Conservation (phyloP, 768 basidiomycete genomes). For the Xerocomellus dryophilus region DNA sequence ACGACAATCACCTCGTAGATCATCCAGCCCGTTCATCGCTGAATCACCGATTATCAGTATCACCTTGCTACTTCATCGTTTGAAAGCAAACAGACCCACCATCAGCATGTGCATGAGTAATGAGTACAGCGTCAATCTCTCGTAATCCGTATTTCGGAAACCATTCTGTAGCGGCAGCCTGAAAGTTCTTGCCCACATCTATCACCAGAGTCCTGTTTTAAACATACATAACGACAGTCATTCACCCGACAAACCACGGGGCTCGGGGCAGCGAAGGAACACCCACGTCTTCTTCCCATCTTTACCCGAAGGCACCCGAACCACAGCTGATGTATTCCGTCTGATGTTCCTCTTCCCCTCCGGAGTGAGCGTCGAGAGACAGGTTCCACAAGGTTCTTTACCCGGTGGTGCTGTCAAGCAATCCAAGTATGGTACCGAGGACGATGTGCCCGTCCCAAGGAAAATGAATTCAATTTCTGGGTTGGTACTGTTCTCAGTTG, state of each 20-base stretch:
- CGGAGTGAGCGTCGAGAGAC: conserved; percentile 61
- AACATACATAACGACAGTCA: neutral
- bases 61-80: neutral
- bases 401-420: conserved; percentile 72
- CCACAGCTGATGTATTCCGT: conserved; percentile 75
- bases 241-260: conserved; percentile 2
- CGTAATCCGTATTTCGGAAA: conserved; percentile 74
- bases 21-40: conserved; percentile 90
- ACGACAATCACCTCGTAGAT: conserved; percentile 62
- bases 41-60: conserved; percentile 5
- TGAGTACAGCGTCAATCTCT: conserved; percentile 68
- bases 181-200: conserved; percentile 85
- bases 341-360: conserved; percentile 81
- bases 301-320: conserved; percentile 43
- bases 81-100: conserved; percentile 35
- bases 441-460: conserved; percentile 81
- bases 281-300: conserved; percentile 50
- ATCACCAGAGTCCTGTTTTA: conserved; percentile 68
- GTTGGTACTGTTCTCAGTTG: neutral
- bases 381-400: conserved; percentile 54
- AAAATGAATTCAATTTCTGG: conserved; percentile 63
- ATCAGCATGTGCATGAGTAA: conserved; percentile 89
- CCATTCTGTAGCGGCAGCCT: conserved; percentile 50
- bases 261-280: neutral
- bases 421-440: conserved; percentile 61